Percentiles rank a stretch among this genome's conserved stretches.
Conservation (phyloP, 1,284 basidiomycete species). For the Trametes versicolor region DNA sequence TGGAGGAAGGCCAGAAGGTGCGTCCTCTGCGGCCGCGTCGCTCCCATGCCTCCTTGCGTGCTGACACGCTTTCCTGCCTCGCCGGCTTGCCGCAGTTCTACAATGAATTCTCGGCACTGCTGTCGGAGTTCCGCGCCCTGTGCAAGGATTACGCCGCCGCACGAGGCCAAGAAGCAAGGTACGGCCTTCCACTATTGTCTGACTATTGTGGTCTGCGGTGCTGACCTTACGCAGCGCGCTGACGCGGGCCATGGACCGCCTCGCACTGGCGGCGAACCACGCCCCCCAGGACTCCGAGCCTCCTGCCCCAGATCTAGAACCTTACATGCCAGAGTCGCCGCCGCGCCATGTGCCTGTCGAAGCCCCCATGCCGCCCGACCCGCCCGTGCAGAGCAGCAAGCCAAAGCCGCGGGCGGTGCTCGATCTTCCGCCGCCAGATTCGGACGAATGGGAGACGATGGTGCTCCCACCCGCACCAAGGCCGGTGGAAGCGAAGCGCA, state of each 20-base stretch:
- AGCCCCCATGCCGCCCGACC: not conserved
- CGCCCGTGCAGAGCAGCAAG: not conserved
- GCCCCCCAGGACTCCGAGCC: not conserved
- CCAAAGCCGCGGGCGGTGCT: conserved; percentile 27
- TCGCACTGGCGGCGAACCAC: not conserved
- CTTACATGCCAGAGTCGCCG: not conserved
- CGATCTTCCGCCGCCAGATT: conserved; percentile 57
- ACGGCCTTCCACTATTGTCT: conserved; percentile 14
- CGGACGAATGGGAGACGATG: conserved; percentile 57
- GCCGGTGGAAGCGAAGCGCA: conserved; percentile 7
- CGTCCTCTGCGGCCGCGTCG: conserved; percentile 18
- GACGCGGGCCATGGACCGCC: conserved; percentile 1
- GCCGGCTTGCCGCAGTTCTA: conserved; percentile 69
- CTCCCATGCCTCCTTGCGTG: not conserved
- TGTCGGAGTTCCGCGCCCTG: conserved; percentile 78
- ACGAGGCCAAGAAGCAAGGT: conserved; percentile 72
- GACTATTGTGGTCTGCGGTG: not conserved
- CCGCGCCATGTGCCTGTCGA: not conserved
- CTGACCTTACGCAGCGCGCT: conserved; percentile 2
- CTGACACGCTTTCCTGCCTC: conserved; percentile 3
- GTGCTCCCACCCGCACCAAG: conserved; percentile 53
- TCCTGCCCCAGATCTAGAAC: not conserved
- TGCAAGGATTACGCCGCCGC: conserved; percentile 80
- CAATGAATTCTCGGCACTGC: conserved; percentile 77
- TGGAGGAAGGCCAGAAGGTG: conserved; percentile 90